Base-by-base conservation (phyloP, 2,329 filamentous ascomycete species). In the Verticillium longisporum region DNA sequence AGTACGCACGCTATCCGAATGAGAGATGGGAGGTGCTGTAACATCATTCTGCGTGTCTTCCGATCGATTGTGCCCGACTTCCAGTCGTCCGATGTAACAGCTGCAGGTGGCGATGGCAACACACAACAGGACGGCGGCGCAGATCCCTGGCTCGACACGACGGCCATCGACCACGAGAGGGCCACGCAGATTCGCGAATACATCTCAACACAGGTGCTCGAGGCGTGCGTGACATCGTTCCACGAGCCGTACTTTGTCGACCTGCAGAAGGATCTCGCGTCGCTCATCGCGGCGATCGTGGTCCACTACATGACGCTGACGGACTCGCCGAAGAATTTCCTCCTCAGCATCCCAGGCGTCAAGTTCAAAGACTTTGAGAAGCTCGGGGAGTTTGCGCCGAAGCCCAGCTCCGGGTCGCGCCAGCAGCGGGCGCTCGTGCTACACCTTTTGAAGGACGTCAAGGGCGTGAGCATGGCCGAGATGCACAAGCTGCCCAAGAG, bases 161-260 rank as follows among this genome's bases (percentile, higher is more conserved):
- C 76, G 56, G 78, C 78, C 7, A 81, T 86, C 2, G 77, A 83
- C 0, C 69, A 77, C 0, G 76, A 80, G 33, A 86, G 87, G 14
- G 81, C 86, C 1, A 77, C 82, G 7, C 89, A 83, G 7, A 90
- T 98, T 64, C 88, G 93, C 59, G 92, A 97, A 70, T 99, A 93
- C 74, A 93, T 98, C 70, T 92, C 88, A 59, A 87, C 87, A 5
- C 90, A 97, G 66, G 91, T 98, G 2, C 83, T 99, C 57, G 91
- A 93, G 77, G 92, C 92, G 0, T 94, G 90, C 69, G 91, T 97
- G 71, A 91, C 88, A 1, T 96, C 91, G 1, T 86, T 99, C 58
- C 91, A 98, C 75, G 95, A 99, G 67, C 88, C 92, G 0, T 97
- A 98, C 74, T 99, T 98, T 74, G 93, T 97, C 37, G 95, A 99